Base-by-base conservation (phyloP, 2,329 filamentous ascomycete genomes). In the Huntiella moniliformis region DNA sequence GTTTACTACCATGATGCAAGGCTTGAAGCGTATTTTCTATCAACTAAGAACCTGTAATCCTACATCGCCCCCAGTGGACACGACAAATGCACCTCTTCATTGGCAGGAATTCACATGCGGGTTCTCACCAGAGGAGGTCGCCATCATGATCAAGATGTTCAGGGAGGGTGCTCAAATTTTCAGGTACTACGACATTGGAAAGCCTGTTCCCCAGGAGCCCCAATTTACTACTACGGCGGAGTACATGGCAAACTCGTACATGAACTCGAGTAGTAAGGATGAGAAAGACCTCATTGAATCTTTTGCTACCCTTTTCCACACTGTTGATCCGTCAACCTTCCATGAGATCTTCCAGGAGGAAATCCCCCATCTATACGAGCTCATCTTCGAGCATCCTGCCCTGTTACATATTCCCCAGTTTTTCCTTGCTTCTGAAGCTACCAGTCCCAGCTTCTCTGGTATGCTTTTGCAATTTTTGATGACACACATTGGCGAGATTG, bases 381-480 rank as follows among this genome's bases (percentile, higher is more conserved):
- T 96, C 72, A 95, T 94, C 63, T 94, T 96, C 58, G 85, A 96
- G 58, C 91, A 99, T 61, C 86, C 86, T 2, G 83, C 85, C 18
- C 70, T 99, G 35, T 70, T 98, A 44, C 91, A 98, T 60, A 83
- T 98, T 47, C 88, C 91, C 5, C 91, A 99, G 57, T 99, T 96
- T 61, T 91, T 98, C 63, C 74, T 99, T 44, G 91, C 92, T n/a
- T 95, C 87, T 55, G 91, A 99, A 64, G 88, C 88, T 4, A 99
- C 92, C 0, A 95, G 87, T 18, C 87, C 91, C 1, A 92, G 86
- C 52, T 98, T 99, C 61, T 94, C 87, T 51, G 91, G 92, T 35
- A 96, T 99, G 91, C 75, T 98, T 18, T 67, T 99, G 41, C 85
- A 93, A 53, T 98, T 98, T 58, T 68, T 98, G 50, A 98, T 98